A percentile compares a stretch with the other conserved stretches of the same genome.
These are phyloP conservation scores for Ophiostoma pallidulum DNA, from an alignment of 2,329 filamentous ascomycete genomes.

Conservation along the genomic window DNA sequence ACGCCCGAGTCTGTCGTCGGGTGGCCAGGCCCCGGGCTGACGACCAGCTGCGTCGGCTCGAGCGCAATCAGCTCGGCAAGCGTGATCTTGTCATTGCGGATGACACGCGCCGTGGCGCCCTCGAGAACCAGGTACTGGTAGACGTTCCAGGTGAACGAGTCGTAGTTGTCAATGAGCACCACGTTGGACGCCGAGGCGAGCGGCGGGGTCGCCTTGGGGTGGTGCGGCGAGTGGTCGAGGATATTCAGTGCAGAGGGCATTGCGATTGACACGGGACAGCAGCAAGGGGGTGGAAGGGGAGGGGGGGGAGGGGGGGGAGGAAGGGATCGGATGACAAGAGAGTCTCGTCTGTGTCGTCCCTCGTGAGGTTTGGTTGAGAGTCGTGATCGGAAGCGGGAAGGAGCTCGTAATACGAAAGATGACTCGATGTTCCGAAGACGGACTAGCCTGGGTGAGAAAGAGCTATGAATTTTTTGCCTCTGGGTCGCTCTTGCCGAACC, in stretches of 20 bases:
- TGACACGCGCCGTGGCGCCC: constrained; percentile 81
- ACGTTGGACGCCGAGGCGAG: constrained; percentile 79
- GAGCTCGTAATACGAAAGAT: not conserved
- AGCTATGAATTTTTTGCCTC: constrained; percentile 1
- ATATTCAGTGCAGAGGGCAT: constrained; percentile 41
- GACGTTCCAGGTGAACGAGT: constrained; percentile 99
- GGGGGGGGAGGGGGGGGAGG: not conserved
- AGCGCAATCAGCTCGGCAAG: constrained; percentile 73
- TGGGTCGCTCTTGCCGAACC: not conserved
- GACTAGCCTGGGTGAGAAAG: constrained; percentile 2
- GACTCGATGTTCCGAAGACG: constrained; percentile 4
- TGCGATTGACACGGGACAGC: constrained; percentile 20
- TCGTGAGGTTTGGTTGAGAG: not conserved
- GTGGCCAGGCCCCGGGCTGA: constrained; percentile 92
- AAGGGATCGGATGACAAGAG: not conserved
- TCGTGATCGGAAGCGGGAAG: not conserved
- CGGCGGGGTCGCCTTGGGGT: constrained; percentile 64
- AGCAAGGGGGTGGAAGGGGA: not conserved
- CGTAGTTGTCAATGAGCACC: constrained; percentile 96
- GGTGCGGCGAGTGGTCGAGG: constrained; percentile 76
- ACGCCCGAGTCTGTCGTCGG: constrained; percentile 85
- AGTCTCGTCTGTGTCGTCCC: not conserved
- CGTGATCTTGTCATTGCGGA: constrained; percentile 84
- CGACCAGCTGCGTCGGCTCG: constrained; percentile 85
- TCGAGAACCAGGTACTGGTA: constrained; percentile 98